Evolutionary conservation across 331 rosid species (phyloP).

Genomic region (Pyrus hybrid): DNA sequence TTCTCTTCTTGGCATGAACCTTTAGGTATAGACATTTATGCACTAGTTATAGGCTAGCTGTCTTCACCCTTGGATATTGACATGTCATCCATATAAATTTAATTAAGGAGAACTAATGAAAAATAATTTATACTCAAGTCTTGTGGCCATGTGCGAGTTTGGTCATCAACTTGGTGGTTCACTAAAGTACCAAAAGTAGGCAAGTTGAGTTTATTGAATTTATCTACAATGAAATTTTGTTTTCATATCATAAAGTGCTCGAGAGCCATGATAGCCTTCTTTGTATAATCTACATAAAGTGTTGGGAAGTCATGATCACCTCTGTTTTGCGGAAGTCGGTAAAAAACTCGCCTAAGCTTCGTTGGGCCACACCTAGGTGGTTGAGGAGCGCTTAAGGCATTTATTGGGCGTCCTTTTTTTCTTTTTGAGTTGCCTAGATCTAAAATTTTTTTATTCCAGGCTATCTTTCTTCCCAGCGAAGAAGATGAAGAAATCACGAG

Average conservation of each 20-base stretch:
- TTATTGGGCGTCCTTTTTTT: no score
- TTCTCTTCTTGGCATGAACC: background rate
- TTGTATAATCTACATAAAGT: no score
- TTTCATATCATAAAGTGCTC: background rate
- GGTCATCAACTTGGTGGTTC: background rate
- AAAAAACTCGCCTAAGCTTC: no score
- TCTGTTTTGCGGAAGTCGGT: no score
- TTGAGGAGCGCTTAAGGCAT: accelerated
- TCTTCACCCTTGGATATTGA: background rate
- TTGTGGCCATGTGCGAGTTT: background rate
- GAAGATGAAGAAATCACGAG: no score
- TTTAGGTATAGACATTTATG: background rate
- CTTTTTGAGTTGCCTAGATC: no score
- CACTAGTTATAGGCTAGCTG: background rate
- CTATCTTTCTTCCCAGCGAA: no score
- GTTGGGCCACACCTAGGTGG: background rate
- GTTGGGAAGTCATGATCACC: background rate
- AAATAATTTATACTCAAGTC: background rate
- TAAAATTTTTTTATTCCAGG: no score
- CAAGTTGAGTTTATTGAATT: background rate
- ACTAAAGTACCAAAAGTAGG: background rate
- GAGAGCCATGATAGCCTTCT: background rate
- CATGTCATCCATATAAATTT: background rate
- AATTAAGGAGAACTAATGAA: background rate
- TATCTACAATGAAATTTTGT: background rate